Percentiles rank a stretch among this genome's conserved stretches.
phyloP scores from a whole-genome alignment of 208 protist species.

The Leishmania arabica region DNA sequence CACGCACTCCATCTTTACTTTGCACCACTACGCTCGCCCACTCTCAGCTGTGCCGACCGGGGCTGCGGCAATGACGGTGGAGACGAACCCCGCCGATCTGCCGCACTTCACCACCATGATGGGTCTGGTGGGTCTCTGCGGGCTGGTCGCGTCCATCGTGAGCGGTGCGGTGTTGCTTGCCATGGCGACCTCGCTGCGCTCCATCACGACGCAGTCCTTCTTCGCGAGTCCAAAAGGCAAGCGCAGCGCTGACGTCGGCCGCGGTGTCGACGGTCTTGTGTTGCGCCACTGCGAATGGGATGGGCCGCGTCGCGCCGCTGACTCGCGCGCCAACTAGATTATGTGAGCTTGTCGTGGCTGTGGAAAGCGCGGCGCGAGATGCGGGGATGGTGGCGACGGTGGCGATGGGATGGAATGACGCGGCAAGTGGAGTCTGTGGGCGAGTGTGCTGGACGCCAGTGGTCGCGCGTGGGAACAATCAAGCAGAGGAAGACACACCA shows the following conservation, averaged over 20 bases:
- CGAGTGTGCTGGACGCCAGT: not conserved
- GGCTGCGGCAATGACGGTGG: not conserved
- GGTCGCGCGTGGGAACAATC: not conserved
- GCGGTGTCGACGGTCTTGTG: not conserved
- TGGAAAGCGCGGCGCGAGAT: not conserved
- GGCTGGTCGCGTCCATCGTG: slow-evolving; percentile 18
- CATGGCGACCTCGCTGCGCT: slow-evolving; percentile 24
- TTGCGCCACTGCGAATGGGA: not conserved
- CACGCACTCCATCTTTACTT: slow-evolving; percentile 9
- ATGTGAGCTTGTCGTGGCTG: not conserved
- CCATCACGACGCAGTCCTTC: slow-evolving; percentile 19
- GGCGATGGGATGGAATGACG: not conserved
- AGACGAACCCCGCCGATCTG: not conserved
- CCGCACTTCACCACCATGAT: slow-evolving; percentile 9
- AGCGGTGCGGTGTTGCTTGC: slow-evolving; percentile 22
- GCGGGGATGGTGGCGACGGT: not conserved
- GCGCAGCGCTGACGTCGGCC: not conserved
- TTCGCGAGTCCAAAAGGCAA: slow-evolving; percentile 1
- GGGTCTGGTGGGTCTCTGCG: slow-evolving; percentile 16
- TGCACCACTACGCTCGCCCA: slow-evolving; percentile 1
- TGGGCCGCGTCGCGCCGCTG: not conserved
- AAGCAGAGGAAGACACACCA: not conserved
- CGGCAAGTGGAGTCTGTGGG: not conserved
- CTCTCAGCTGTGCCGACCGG: not conserved
- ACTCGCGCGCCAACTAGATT: not conserved